Base-by-base conservation (phyloP, 805 yeast genomes). In the Cyberlindnera suaveolens region DNA sequence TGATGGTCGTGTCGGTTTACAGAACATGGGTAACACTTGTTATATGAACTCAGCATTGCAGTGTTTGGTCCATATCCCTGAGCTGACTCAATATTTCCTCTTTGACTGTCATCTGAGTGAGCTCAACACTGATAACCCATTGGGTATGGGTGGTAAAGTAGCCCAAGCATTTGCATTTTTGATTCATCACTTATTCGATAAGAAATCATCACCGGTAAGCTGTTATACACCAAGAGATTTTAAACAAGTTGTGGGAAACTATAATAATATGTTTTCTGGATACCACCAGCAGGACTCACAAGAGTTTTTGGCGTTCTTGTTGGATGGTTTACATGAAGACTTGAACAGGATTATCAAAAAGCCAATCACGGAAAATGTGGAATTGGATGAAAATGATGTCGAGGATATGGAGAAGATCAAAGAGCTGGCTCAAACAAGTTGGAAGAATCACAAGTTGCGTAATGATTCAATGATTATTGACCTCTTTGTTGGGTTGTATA, bases 11-110 rank as follows among this genome's bases (percentile, higher is more conserved):
- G 61, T 71, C 45, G 82, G 97, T 47, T 51, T 82, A 56, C 66
- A 72, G 41, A 90, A 87, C 57, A 66, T 89, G 47, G 97, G 97
- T 3, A 90, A 90, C 59, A 82, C 95, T 0, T 90, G 97, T 62
- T 90, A 88, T 61, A 89, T 90, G 97, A 89, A 88, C 61, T 85
- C 95, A 9, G 96, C 96, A 0, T 65, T 91, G 36, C 98, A 93
- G 58, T 91, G 97, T 56, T 65, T 91, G 34, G 74, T 78, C 0
- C 98, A 91, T 57, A 73, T 90, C 11, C 95, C 96, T 1, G 96
- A 88, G 60, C 63, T 93, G 20, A 76, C 82, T 9, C 72, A 78
- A 34, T 91, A 88, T 58, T 93, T 91, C 54, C 64, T 82, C 31
- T 76, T 74, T 54, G 75, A 77, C 42, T 67, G 75, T 14, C 85